Evolutionary conservation across 192 early-diverging fungal species (phyloP), one percentile per base, ranked within the genome.

Genomic region (Phycomyces nitens): DNA sequence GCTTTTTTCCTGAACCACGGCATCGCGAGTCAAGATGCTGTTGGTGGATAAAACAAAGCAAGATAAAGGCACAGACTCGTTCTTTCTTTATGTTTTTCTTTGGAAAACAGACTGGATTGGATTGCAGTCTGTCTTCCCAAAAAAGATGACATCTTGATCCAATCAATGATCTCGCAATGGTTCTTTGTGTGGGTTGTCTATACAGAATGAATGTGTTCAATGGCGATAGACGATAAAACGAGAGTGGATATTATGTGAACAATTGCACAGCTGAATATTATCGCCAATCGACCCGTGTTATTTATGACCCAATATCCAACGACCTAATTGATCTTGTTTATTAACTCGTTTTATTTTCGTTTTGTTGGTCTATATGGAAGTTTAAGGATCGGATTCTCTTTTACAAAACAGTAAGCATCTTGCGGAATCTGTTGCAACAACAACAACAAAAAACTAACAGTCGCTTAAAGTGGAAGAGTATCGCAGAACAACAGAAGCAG

Each of bases 1-100:
- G 56, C 27, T 56, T 69, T 61, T 34, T 49, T 51, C 53, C 73
- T 74, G 73, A 69, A 65, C 68, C 60, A 24, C 16, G 26, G 21
- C 29, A 56, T 42, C 29, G 23, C 14, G 2, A 24, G 2, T 29
- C 29, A 40, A 43, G 53, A 43, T 56, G 27, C 40, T 51, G 24
- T 22, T 23, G 60, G 70, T 69, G 69, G 64, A 61, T 49, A 58
- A 23, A 34, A 10, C 44, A 58, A 64, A 65, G 69, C 58, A 39
- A 65, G 12, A 71, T 38, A 12, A 47, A 47, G n/a, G 29, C 21
- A 60, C n/a, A 39, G 15, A 7, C 20, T 12, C 38, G 15, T 23
- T 24, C 55, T 58, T 47, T 39, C 29, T 55, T n/a, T 44, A 39
- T 43, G 3, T 20, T 40, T 44, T 20, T 52, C 14, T 7, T 34